These are phyloP conservation scores for Daldinia decipiens DNA, from an alignment of 495 filamentous ascomycete species.

Conservation along the genomic window DNA sequence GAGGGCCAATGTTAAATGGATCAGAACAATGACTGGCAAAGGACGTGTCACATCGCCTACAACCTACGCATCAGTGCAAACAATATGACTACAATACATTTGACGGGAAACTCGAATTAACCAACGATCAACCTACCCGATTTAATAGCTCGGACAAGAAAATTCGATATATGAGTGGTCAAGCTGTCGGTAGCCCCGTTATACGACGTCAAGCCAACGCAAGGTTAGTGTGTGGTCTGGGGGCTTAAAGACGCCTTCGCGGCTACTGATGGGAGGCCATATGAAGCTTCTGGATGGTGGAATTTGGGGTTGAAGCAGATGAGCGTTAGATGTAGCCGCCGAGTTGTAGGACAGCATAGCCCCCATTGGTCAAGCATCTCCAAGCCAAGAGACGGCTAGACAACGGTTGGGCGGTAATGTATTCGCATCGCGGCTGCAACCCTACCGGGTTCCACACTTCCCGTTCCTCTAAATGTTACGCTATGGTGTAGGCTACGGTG, in stretches of 20 bases:
- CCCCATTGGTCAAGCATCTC: constrained; percentile 25
- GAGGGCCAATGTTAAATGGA: constrained; percentile 33
- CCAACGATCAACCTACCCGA: constrained; percentile 22
- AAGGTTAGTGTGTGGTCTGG: constrained; percentile 15
- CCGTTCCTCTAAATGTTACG: constrained; percentile 29
- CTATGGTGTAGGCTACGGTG: background rate
- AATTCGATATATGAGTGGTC: constrained; percentile 36
- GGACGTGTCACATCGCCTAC: constrained; percentile 15
- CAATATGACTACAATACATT: constrained; percentile 12
- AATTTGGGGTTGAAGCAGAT: constrained; percentile 41
- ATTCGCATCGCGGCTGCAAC: constrained; percentile 46
- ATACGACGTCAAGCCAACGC: constrained; percentile 29
- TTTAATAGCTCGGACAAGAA: constrained; percentile 17
- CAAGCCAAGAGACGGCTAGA: constrained; percentile 23
- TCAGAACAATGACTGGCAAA: constrained; percentile 30
- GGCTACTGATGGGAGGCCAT: constrained; percentile 40
- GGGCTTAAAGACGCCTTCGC: constrained; percentile 37
- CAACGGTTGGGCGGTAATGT: constrained; percentile 45
- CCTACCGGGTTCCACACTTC: constrained; percentile 35
- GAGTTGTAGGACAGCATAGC: constrained; percentile 22
- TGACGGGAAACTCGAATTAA: constrained; percentile 10
- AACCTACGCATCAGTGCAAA: constrained; percentile 19
- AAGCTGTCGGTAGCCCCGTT: constrained; percentile 11
- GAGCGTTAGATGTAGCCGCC: constrained; percentile 48
- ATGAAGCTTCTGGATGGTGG: constrained; percentile 43